Percentiles rank a stretch among this genome's conserved stretches.
Conservation (phyloP, 2,329 filamentous ascomycete genomes). For the Paraconiothyrium brasiliense region DNA sequence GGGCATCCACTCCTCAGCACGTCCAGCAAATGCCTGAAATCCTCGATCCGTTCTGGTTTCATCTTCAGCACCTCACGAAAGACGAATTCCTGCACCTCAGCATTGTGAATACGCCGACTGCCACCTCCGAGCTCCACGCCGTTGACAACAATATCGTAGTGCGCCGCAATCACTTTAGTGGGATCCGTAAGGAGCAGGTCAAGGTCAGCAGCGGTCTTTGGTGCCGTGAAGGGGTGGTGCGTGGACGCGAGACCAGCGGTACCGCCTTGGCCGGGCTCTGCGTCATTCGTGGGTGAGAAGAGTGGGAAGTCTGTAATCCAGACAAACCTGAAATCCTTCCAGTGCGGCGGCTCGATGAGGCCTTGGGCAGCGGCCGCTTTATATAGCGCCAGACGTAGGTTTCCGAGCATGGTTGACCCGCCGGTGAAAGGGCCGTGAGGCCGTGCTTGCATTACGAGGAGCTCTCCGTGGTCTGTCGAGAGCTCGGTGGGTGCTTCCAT, state of each 20-base stretch:
- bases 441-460: conserved; percentile 84
- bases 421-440: conserved; percentile 71
- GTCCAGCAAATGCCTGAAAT: conserved; percentile 86
- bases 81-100: conserved; percentile 82
- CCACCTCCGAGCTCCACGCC: conserved; percentile 94
- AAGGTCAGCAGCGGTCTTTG: conserved; percentile 75
- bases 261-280: conserved; percentile 82
- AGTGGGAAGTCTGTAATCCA: conserved; percentile 95
- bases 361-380: conserved; percentile 71
- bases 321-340: conserved; percentile 70
- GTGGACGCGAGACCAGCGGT: conserved; percentile 82
- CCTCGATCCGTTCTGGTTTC: conserved; percentile 73
- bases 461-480: conserved; percentile 70
- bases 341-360: conserved; percentile 61
- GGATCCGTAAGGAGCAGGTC: conserved; percentile 78
- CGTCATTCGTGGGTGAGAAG: conserved; percentile 76
- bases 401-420: conserved; percentile 77
- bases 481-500: conserved; percentile 65
- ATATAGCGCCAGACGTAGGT: conserved; percentile 75
- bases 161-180: conserved; percentile 77
- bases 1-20: conserved; percentile 88
- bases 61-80: conserved; percentile 86
- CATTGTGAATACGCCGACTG: conserved; percentile 88
- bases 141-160: conserved; percentile 96
- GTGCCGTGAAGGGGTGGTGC: conserved; percentile 96